Conservation (phyloP, 75 land plant species). For the Selaginella tamariscina region DNA sequence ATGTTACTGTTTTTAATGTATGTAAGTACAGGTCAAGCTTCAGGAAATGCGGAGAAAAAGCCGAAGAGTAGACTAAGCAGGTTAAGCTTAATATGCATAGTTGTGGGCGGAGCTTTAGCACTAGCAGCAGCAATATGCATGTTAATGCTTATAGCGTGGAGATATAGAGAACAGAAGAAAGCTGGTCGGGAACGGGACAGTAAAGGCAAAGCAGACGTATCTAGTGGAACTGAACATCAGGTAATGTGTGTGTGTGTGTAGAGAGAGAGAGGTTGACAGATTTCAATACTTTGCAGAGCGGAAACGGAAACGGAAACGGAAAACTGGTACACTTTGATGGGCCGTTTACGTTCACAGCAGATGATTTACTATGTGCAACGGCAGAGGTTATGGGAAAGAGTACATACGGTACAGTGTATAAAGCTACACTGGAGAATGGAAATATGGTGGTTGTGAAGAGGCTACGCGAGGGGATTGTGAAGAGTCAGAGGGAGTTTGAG, state of each 20-base stretch:
- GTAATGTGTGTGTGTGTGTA: no score
- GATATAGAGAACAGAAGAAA: background rate
- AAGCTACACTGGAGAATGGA: constrained; percentile 61
- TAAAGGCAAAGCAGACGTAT: background rate
- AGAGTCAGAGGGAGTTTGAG: constrained; percentile 64
- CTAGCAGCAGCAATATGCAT: constrained; percentile 36
- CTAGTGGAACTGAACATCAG: background rate
- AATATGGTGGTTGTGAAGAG: constrained; percentile 79
- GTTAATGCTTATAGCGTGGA: constrained; percentile 23
- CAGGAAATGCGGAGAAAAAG: background rate
- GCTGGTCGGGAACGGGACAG: background rate
- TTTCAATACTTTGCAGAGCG: no score
- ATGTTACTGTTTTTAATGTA: no score
- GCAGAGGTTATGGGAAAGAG: constrained; percentile 91
- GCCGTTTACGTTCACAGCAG: constrained; percentile 58
- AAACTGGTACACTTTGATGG: constrained; percentile 84
- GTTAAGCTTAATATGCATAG: constrained; percentile 52
- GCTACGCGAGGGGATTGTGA: constrained; percentile 65
- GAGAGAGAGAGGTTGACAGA: background rate
- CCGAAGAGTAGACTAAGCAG: constrained; percentile 27
- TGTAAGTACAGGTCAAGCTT: no score
- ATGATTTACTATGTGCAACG: constrained; percentile 79
- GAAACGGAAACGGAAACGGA: constrained; percentile 14
- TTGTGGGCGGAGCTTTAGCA: constrained; percentile 40
- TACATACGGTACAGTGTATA: constrained; percentile 83